These are phyloP conservation scores for Erodium maritimum DNA, from an alignment of 345 rosid genomes.

Conservation along the genomic window DNA sequence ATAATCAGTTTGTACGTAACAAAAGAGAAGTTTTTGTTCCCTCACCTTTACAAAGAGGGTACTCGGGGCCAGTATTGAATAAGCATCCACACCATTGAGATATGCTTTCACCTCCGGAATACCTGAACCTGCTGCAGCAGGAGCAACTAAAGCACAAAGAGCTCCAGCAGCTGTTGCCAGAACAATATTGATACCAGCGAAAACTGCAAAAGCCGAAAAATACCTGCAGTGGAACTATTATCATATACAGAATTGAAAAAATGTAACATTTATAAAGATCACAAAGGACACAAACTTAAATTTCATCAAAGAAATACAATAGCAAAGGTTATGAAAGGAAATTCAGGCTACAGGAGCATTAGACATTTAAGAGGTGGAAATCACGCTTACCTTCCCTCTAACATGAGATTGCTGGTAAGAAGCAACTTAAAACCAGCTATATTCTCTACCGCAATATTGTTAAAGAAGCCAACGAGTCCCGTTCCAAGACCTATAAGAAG, in stretches of 20 bases:
- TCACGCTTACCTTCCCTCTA: constrained; percentile 15
- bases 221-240: constrained; percentile 26
- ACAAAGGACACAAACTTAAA: too few species aligned
- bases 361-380: not conserved
- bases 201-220: constrained; percentile 23
- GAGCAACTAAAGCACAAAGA: constrained; percentile 35
- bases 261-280: not conserved
- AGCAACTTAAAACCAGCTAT: constrained; percentile 36
- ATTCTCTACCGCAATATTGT: constrained; percentile 28
- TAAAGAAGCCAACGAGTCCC: constrained; percentile 29
- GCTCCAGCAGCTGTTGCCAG: constrained; percentile 26
- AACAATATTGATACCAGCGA: constrained; percentile 22
- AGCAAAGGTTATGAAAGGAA: too few species aligned
- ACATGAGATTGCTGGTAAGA: constrained; percentile 20
- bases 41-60: constrained; percentile 41
- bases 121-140: constrained; percentile 41
- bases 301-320: too few species aligned
- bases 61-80: constrained; percentile 29
- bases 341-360: too few species aligned
- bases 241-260: constrained; percentile 1
- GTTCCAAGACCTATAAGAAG: constrained; percentile 21
- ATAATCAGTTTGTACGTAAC: too few species aligned
- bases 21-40: not conserved
- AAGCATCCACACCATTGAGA: constrained; percentile 38
- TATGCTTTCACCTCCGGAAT: constrained; percentile 50